Percentiles rank a stretch among this genome's conserved stretches.
Evolutionary conservation across 345 rosid species (phyloP).

Genomic region (Linum tenue): DNA sequence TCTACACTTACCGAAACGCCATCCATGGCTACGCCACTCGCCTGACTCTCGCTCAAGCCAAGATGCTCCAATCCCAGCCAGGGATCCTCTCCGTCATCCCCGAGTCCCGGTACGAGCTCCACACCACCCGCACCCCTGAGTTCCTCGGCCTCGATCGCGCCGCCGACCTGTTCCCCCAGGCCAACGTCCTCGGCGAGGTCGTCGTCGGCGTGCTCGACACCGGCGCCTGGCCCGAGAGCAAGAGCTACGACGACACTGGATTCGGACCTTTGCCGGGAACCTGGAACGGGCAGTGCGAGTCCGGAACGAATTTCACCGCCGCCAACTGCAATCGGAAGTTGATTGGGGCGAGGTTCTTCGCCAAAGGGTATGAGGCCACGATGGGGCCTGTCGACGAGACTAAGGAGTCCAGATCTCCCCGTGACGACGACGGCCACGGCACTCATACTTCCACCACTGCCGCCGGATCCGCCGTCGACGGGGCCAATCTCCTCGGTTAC

Average conservation of each 20-base stretch:
- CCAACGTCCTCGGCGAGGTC: neutral
- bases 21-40: constrained; percentile 24
- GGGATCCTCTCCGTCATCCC: neutral
- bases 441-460: neutral
- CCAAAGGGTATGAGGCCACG: neutral
- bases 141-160: constrained; percentile 1
- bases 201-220: constrained; percentile 6
- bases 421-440: constrained; percentile 4
- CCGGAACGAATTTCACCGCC: constrained; percentile 1
- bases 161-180: neutral
- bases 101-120: neutral
- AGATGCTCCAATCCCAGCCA: constrained; percentile 12
- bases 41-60: constrained; percentile 15
- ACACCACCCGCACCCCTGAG: constrained; percentile 4
- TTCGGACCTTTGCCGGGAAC: neutral
- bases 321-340: neutral
- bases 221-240: constrained; percentile 6
- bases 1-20: constrained; percentile 19
- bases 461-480: constrained; percentile 1
- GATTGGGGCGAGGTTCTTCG: constrained; percentile 1
- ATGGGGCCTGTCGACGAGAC: neutral
- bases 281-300: neutral
- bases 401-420: constrained; percentile 1
- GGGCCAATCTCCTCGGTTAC: neutral
- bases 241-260: neutral